phyloP scores from a whole-genome alignment of 2,329 filamentous ascomycete genomes.

The Hypoxylon sp. region DNA sequence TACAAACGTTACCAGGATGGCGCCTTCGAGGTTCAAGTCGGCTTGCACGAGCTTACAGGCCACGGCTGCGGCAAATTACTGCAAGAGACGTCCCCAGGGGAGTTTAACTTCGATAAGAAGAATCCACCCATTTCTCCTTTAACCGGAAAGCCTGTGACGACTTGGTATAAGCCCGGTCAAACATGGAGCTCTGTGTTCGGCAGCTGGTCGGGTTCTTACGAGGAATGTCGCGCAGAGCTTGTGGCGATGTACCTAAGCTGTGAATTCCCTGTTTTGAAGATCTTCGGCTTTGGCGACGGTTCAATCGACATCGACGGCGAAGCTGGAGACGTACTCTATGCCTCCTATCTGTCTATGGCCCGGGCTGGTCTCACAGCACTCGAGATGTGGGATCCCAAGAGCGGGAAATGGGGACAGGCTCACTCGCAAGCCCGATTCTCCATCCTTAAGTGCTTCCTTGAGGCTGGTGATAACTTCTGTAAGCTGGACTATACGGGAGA shows the following conservation, averaged over 20 bases:
- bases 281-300: conserved; percentile 92
- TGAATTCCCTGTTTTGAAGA: conserved; percentile 88
- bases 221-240: conserved; percentile 94
- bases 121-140: conserved; percentile 87
- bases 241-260: conserved; percentile 92
- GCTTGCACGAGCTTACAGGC: conserved; percentile 87
- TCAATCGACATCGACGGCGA: conserved; percentile 77
- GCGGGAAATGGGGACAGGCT: conserved; percentile 90
- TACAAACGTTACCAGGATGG: conserved; percentile 87
- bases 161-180: conserved; percentile 94
- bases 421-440: conserved; percentile 94
- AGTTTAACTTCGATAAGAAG: conserved; percentile 88
- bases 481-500: conserved; percentile 79
- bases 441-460: conserved; percentile 85
- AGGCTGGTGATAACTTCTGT: conserved; percentile 89
- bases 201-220: conserved; percentile 86
- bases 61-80: conserved; percentile 95
- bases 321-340: conserved; percentile 89
- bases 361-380: conserved; percentile 89
- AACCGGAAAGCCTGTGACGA: conserved; percentile 80
- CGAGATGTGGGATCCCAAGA: conserved; percentile 95
- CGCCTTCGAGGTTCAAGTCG: conserved; percentile 95
- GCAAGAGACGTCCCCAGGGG: conserved; percentile 85
- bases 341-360: conserved; percentile 92
- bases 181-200: conserved; percentile 96